phyloP scores from a whole-genome alignment of 225 moss, liverwort and hornwort species.

The Sphagnum tenellum region DNA sequence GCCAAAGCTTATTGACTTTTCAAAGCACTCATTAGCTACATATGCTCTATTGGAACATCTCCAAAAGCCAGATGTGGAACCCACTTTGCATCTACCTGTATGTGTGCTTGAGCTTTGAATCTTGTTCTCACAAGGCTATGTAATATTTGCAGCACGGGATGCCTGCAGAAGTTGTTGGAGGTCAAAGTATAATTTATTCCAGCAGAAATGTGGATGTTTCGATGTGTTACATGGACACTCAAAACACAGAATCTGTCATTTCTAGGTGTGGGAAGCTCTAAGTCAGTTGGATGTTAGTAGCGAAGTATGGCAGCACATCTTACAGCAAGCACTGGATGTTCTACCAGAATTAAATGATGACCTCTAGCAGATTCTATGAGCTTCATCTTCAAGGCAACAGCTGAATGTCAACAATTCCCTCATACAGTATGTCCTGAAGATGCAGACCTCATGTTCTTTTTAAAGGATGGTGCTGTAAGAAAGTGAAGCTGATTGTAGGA shows the following conservation, averaged over 20 bases:
- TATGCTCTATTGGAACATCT: conserved; percentile 87
- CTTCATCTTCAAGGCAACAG: conserved; percentile 95
- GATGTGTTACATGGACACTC: no score
- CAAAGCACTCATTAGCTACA: conserved; percentile 94
- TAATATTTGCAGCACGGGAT: no score
- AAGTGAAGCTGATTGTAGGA: no score
- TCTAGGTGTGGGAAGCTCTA: conserved; percentile 95
- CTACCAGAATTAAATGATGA: conserved; percentile 89
- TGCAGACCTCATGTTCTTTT: no score
- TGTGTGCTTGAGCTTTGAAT: conserved; percentile 1
- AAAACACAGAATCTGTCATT: neutral
- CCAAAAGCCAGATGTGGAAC: conserved; percentile 83
- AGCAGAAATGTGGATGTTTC: no score
- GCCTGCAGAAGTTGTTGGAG: no score
- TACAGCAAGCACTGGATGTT: conserved; percentile 85
- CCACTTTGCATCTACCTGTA: conserved; percentile 84
- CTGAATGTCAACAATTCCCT: conserved; percentile 84
- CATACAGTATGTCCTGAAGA: conserved; percentile 42
- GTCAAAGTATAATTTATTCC: no score
- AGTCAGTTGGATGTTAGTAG: conserved; percentile 94
- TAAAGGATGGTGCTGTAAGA: no score
- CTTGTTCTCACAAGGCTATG: no score
- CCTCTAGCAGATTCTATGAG: conserved; percentile 87
- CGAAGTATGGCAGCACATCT: conserved; percentile 94
- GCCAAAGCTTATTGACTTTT: conserved; percentile 97